These are phyloP conservation scores for Candolleomyces eurysporus DNA, from an alignment of 768 basidiomycete genomes.

Conservation along the genomic window DNA sequence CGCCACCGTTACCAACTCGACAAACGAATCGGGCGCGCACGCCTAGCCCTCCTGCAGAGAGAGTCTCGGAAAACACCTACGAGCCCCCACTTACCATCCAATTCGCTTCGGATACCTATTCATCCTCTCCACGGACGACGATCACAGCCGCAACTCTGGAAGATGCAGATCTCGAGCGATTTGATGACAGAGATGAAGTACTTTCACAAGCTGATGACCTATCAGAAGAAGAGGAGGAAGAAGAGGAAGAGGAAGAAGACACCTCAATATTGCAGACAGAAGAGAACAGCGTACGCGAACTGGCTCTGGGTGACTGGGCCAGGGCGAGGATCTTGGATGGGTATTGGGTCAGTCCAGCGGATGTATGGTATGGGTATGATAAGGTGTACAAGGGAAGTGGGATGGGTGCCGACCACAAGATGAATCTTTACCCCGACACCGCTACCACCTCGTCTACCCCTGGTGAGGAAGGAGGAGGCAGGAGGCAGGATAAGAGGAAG, in stretches of 20 bases:
- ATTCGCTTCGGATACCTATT: neutral
- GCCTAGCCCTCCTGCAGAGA: neutral
- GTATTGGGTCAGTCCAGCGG: constrained; percentile 72
- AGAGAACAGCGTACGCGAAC: constrained; percentile 43
- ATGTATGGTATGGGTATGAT: constrained; percentile 52
- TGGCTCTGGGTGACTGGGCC: constrained; percentile 73
- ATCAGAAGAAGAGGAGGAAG: constrained; percentile 28
- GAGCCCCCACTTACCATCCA: neutral
- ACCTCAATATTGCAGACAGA: constrained; percentile 38
- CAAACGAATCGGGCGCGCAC: neutral
- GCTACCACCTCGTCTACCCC: neutral
- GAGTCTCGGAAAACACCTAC: neutral
- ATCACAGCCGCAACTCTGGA: no score
- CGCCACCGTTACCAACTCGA: neutral
- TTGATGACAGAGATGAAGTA: constrained; percentile 7
- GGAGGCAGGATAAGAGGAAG: constrained; percentile 18
- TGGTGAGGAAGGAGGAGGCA: constrained; percentile 12
- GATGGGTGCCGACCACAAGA: neutral
- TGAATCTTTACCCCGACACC: neutral
- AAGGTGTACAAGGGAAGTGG: constrained; percentile 12
- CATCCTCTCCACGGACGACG: neutral
- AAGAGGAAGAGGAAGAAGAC: constrained; percentile 46
- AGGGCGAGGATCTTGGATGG: constrained; percentile 71
- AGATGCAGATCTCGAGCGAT: neutral
- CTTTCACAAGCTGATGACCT: constrained; percentile 22